Percentiles rank a stretch among this genome's conserved stretches.
Evolutionary conservation across 129 eudicot genomes (phyloP).

Genomic region (Lactuca sativa): DNA sequence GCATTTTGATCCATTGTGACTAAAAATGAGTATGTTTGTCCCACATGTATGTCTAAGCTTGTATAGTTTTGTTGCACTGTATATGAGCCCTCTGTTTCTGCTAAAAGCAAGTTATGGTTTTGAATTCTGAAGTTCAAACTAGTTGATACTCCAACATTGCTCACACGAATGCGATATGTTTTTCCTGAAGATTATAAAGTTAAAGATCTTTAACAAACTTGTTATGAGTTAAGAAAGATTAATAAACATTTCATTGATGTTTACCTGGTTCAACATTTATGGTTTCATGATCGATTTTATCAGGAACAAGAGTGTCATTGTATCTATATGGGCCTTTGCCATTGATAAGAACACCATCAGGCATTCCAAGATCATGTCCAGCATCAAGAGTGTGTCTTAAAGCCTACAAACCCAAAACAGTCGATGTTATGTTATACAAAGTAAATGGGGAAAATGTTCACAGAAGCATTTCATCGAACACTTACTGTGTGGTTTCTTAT

Average conservation of each 20-base stretch:
- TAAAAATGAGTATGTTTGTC: slow-evolving; percentile 48
- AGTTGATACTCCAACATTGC: slow-evolving; percentile 82
- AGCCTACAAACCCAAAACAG: slow-evolving; percentile 44
- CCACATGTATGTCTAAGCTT: slow-evolving; percentile 53
- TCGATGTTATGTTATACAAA: neutral
- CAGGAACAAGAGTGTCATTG: slow-evolving; percentile 76
- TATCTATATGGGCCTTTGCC: slow-evolving; percentile 92
- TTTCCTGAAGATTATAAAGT: slow-evolving; percentile 51
- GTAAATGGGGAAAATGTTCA: neutral
- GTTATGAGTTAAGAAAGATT: neutral
- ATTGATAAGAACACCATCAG: slow-evolving; percentile 85
- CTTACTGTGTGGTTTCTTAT: slow-evolving; percentile 53
- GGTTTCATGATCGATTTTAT: slow-evolving; percentile 70
- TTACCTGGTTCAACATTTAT: slow-evolving; percentile 76
- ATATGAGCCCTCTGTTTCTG: slow-evolving; percentile 84
- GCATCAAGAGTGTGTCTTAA: slow-evolving; percentile 62
- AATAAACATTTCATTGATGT: neutral
- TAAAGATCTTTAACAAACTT: neutral
- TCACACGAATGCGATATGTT: slow-evolving; percentile 81
- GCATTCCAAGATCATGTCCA: slow-evolving; percentile 89
- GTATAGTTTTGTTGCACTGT: slow-evolving; percentile 88
- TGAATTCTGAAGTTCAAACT: slow-evolving; percentile 89
- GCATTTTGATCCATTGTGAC: slow-evolving; percentile 56
- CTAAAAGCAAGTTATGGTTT: slow-evolving; percentile 74
- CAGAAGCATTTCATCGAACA: slow-evolving; percentile 18